Base-by-base conservation (phyloP, 192 early-diverging fungal species). In the Lobosporangium transversale region DNA sequence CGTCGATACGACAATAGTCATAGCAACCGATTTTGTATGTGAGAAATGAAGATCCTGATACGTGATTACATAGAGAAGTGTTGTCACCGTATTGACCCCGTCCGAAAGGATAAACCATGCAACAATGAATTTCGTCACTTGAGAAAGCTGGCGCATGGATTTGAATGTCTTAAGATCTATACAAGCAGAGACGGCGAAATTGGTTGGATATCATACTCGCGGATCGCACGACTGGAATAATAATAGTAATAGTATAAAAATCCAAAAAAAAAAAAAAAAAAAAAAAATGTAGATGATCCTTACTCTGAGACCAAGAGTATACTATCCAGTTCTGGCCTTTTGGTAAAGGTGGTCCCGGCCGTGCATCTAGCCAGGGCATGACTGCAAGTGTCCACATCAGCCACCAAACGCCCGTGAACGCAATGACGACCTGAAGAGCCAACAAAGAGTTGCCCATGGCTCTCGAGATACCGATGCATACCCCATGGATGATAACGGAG, bases 31-130 rank as follows among this genome's bases (percentile, higher is more conserved):
- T 14, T 83, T 71, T 11, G 66, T 75, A n/a, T 82, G 68, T 3
- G 70, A 44, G 52, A 86, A 78, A 15, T 84, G 68, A 53, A 91
- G 75, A 37, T 85, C 83, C 24, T 79, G 71, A 35, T 86, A 86
- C 21, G 80, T 81, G 61, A 85, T 90, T 20, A 91, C 80, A 26
- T 87, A 79, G 18, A 87, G 82, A 15, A 89, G 75, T n/a, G 81
- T 62, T 9, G 58, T 53, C 12, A 87, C 64, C 18, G 87, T 86
- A 42, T 64, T 86, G 62, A 85, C 82, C 1, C 79, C 83, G 60
- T 91, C 90, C 27, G 88, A 86, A 57, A 85, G 87, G 24, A 90
- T 78, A 57, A 89, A 91, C 86, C 87, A 91, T n/a, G 83, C 84
- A 30, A 88, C 24, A 31, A 91, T 76, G 70, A 90, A 89, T 24